Evolutionary conservation across 1,284 basidiomycete species (phyloP).

Genomic region (Cutaneotrichosporon cutaneum): DNA sequence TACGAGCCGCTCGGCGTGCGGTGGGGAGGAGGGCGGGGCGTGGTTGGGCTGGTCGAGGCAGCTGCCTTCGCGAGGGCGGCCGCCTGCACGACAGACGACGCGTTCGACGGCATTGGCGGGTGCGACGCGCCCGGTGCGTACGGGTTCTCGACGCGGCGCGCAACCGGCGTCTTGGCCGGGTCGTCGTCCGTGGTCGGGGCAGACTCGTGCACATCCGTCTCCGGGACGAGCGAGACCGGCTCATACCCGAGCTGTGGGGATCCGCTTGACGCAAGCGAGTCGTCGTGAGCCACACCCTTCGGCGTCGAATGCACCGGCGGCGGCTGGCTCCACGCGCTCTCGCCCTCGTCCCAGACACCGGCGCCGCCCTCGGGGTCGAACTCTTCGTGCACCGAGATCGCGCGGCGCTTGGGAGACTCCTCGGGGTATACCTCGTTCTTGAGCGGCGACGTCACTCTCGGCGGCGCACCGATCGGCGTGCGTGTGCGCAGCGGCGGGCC

Average conservation of each 20-base stretch:
- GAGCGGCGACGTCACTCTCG: constrained; percentile 24
- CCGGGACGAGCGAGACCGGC: not conserved
- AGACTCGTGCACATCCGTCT: not conserved
- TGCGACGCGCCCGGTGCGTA: not conserved
- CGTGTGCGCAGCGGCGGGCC: constrained; percentile 1
- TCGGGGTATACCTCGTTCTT: constrained; percentile 14
- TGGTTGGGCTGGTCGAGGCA: not conserved
- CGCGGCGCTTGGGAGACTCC: not conserved
- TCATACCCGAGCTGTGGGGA: not conserved
- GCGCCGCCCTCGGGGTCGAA: constrained; percentile 22
- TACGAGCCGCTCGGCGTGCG: not conserved
- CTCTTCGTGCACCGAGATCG: constrained; percentile 14
- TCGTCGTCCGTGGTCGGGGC: not conserved
- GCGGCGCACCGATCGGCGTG: constrained; percentile 13
- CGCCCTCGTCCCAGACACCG: constrained; percentile 11
- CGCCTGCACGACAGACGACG: constrained; percentile 1
- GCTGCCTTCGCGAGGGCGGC: not conserved
- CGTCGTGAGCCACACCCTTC: constrained; percentile 1
- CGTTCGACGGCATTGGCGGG: constrained; percentile 1
- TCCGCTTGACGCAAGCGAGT: not conserved
- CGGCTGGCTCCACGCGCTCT: constrained; percentile 1
- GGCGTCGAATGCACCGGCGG: constrained; percentile 11
- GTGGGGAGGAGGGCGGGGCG: constrained; percentile 1
- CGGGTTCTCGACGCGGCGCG: constrained; percentile 8
- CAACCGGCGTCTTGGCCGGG: constrained; percentile 8